Evolutionary conservation across 2,329 filamentous ascomycete genomes (phyloP).

Genomic region (Pseudogymnoascus sp.): DNA sequence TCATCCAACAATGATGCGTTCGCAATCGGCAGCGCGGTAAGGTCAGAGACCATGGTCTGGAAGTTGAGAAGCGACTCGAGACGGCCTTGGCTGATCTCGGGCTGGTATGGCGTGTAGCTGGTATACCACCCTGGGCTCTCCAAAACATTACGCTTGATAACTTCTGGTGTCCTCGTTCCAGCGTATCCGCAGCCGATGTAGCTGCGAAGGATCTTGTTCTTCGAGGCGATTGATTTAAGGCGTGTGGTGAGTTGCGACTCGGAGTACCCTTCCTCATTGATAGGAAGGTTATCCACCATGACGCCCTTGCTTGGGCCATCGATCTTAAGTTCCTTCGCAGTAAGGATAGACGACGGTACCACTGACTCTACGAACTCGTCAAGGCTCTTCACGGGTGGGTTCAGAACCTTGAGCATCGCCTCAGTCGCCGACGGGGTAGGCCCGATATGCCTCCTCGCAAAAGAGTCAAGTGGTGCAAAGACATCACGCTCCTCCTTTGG

Average conservation of each 20-base stretch:
- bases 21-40: constrained; percentile 79
- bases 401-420: constrained; percentile 73
- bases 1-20: constrained; percentile 91
- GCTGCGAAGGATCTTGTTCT: constrained; percentile 57
- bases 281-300: constrained; percentile 13
- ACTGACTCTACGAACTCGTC: constrained; percentile 83
- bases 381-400: constrained; percentile 64
- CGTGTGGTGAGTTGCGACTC: constrained; percentile 53
- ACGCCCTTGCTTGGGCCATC: constrained; percentile 34
- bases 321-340: constrained; percentile 55
- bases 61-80: constrained; percentile 91
- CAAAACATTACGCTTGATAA: constrained; percentile 87
- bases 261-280: constrained; percentile 28
- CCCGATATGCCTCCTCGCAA: constrained; percentile 80
- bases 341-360: constrained; percentile 71
- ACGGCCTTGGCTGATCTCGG: constrained; percentile 92
- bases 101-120: constrained; percentile 94
- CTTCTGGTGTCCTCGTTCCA: constrained; percentile 74
- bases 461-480: constrained; percentile 46
- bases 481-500: constrained; percentile 26
- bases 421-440: constrained; percentile 62
- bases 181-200: constrained; percentile 89
- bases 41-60: constrained; percentile 83
- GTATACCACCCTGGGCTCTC: constrained; percentile 97
- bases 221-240: constrained; percentile 45